These are phyloP conservation scores for Magnaporthales sp. DNA, from an alignment of 2,329 filamentous ascomycete species.

Conservation along the genomic window DNA sequence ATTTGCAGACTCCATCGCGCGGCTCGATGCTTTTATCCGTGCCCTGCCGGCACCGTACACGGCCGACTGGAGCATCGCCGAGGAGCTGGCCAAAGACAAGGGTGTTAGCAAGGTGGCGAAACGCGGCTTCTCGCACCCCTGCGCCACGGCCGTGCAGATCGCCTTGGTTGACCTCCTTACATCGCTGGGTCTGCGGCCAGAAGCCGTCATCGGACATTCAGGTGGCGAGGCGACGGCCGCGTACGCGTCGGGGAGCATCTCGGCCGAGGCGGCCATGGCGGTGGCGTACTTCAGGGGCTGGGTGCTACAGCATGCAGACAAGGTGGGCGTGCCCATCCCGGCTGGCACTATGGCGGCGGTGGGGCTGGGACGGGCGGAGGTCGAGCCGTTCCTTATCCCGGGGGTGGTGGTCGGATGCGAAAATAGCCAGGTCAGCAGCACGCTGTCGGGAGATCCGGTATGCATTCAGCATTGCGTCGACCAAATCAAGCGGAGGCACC, in stretches of 20 bases:
- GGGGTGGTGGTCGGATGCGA: conserved; percentile 18
- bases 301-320: not conserved
- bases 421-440: conserved; percentile 27
- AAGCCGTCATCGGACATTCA: conserved; percentile 35
- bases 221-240: conserved; percentile 41
- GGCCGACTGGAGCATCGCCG: conserved; percentile 16
- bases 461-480: not conserved
- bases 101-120: too few species aligned
- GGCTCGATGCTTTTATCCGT: conserved; percentile 7
- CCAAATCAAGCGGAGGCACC: not conserved
- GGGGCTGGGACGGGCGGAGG: not conserved
- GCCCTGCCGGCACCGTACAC: conserved; percentile 11
- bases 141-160: conserved; percentile 35
- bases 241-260: conserved; percentile 36
- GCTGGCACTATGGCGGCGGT: not conserved
- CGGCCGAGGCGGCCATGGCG: conserved; percentile 29
- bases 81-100: too few species aligned
- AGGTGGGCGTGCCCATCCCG: not conserved
- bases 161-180: conserved; percentile 32
- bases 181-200: conserved; percentile 21
- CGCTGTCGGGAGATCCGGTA: conserved; percentile 22
- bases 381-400: not conserved
- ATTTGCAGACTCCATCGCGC: not conserved
- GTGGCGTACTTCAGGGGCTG: conserved; percentile 20
- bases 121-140: conserved; percentile 21